Evolutionary conservation across 495 filamentous ascomycete genomes (phyloP).

Genomic region (Daldinia childiae): DNA sequence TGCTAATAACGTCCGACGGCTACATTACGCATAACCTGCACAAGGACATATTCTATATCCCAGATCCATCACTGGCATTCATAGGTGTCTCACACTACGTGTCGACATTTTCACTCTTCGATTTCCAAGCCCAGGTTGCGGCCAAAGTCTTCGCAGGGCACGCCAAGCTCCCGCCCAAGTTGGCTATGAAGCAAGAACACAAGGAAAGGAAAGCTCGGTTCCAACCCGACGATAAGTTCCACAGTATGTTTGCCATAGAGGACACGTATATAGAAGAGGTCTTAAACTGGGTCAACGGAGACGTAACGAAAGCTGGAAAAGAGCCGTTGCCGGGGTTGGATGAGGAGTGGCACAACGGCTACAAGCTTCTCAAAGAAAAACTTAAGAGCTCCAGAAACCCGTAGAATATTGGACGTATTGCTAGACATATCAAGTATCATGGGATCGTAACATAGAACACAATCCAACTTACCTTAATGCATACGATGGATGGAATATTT

Average conservation of each 20-base stretch:
- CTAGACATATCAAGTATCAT: neutral
- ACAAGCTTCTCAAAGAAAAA: conserved; percentile 30
- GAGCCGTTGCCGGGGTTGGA: conserved; percentile 41
- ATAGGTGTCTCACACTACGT: conserved; percentile 69
- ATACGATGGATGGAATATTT: too few species aligned
- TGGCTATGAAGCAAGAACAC: conserved; percentile 65
- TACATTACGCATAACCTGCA: conserved; percentile 73
- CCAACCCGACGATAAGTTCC: conserved; percentile 42
- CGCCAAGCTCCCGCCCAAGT: conserved; percentile 57
- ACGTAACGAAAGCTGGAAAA: conserved; percentile 31
- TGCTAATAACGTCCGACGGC: conserved; percentile 68
- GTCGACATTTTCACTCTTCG: conserved; percentile 71
- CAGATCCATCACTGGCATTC: conserved; percentile 68
- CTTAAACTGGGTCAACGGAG: conserved; percentile 41
- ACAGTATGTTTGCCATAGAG: conserved; percentile 37
- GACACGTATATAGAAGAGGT: conserved; percentile 40
- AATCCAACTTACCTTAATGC: too few species aligned
- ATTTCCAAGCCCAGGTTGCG: conserved; percentile 70
- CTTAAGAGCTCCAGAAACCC: conserved; percentile 1
- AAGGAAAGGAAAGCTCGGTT: conserved; percentile 44
- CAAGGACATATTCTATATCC: conserved; percentile 73
- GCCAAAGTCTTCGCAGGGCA: conserved; percentile 65
- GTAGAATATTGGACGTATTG: neutral
- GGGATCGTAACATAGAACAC: neutral
- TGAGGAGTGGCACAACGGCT: conserved; percentile 34